Base-by-base conservation (phyloP, 108 stramenopile genomes). In the Nitzschia inconspicua region DNA sequence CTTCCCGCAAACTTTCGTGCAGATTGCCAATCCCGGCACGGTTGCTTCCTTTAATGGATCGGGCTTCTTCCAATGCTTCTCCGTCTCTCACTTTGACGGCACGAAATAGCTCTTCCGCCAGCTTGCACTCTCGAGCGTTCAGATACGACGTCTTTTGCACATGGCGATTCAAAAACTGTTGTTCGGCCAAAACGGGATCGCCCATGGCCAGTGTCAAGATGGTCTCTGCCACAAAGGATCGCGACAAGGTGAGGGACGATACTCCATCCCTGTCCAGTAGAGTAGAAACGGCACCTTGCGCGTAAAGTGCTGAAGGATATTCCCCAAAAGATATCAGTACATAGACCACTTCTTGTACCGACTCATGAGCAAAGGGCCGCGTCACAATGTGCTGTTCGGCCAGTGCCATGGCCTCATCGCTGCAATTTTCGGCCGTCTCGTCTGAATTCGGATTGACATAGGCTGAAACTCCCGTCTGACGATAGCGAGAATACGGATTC, bases 21-120 rank as follows among this genome's bases (percentile, higher is more conserved):
- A 89, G 63, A 62, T 88, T 89, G 1, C 84, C 81, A 56, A 93
- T 55, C 0, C 77, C 83, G 16, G 79, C 64, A 32, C 78, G 55
- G 66, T 93, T 84, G n/a, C 50, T 65, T 3, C 80, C 85, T 25
- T 62, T 65, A 28, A 65, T 67, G 19, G 73, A 57, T 28, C 86
- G 70, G 5, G 81, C 81, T 37, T 77, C 78, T 19, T 92, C 94
- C 51, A 95, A 65, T 10, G 75, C 88, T 35, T 90, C 85, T 27
- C 31, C 36, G 55, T 90, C 85, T 57, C 89, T 73, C 26, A 35
- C 63, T 36, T 83, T 82, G 43, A 88, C 71, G 8, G 91, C 94
- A 30, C 86, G 74, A 40, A 92, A 80, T 48, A 95, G 74, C 55
- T 95, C 89, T 63, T 95, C 94, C n/a, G 76, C 78, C 51, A 92